Evolutionary conservation across 2,329 filamentous ascomycete genomes (phyloP).

Genomic region (Neodidymelliopsis sp.): DNA sequence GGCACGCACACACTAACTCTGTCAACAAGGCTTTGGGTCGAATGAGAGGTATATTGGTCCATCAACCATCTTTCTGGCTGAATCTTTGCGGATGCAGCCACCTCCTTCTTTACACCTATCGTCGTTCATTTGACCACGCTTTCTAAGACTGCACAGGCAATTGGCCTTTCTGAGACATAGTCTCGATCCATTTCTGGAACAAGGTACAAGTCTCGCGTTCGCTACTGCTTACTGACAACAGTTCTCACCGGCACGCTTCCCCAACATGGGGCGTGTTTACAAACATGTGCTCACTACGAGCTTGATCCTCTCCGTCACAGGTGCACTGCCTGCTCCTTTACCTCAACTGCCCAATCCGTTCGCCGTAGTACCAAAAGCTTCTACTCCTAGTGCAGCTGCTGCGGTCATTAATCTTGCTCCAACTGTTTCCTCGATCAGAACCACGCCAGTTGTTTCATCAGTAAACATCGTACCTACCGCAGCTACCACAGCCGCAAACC

Average conservation of each 20-base stretch:
- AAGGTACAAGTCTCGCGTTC: conserved; percentile 3
- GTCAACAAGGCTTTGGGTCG: not conserved
- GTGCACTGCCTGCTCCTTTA: conserved; percentile 7
- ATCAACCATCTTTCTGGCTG: not conserved
- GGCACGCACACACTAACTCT: not conserved
- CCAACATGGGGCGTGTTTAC: conserved; percentile 15
- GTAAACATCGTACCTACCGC: no score
- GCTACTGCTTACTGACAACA: not conserved
- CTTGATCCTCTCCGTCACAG: conserved; percentile 6
- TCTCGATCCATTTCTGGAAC: not conserved
- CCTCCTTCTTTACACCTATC: conserved; percentile 2
- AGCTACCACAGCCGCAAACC: no score
- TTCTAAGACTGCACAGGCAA: conserved; percentile 6
- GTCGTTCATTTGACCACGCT: conserved; percentile 10
- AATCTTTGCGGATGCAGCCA: conserved; percentile 11
- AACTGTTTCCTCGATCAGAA: no score
- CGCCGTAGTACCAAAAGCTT: not conserved
- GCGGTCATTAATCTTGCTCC: not conserved
- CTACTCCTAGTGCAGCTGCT: not conserved
- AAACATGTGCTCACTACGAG: conserved; percentile 17
- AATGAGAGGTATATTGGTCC: conserved; percentile 6
- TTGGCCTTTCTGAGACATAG: not conserved
- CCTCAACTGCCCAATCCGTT: not conserved
- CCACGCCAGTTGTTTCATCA: no score
- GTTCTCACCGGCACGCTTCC: not conserved